These are phyloP conservation scores for Trichaptum fuscoviolaceum DNA, from an alignment of 768 basidiomycete genomes.

Conservation along the genomic window DNA sequence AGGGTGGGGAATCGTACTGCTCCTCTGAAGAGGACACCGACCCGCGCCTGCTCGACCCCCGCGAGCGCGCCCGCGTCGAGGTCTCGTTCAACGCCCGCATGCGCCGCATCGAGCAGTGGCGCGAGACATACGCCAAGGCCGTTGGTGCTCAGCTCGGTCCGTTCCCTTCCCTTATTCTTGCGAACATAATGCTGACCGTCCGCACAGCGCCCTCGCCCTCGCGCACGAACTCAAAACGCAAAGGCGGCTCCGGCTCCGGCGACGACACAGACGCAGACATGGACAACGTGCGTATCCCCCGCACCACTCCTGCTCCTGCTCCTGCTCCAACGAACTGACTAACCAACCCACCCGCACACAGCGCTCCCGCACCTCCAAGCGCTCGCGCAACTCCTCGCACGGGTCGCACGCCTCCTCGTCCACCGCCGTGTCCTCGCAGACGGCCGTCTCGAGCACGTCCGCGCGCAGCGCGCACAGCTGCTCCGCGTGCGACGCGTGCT, in stretches of 20 bases:
- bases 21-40: conserved; percentile 50
- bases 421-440: conserved; percentile 20
- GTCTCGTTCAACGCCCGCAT: conserved; percentile 33
- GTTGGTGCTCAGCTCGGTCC: conserved; percentile 28
- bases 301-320: conserved; percentile 1
- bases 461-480: conserved; percentile 54
- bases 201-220: conserved; percentile 2
- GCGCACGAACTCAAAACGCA: conserved; percentile 1
- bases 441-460: conserved; percentile 19
- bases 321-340: conserved; percentile 14
- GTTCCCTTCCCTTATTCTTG: no score
- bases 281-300: conserved; percentile 2
- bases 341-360: conserved; percentile 27
- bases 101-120: conserved; percentile 69
- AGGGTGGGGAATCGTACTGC: conserved; percentile 60
- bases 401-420: conserved; percentile 4
- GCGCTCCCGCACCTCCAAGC: conserved; percentile 7
- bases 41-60: conserved; percentile 12
- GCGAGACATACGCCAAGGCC: conserved; percentile 49
- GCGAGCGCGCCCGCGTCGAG: conserved; percentile 16
- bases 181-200: no score
- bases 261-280: neutral
- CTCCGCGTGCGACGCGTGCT: conserved; percentile 69
- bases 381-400: conserved; percentile 11
- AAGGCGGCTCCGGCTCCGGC: neutral